Base-by-base conservation (phyloP, 805 yeast species). In the Ogataea paraovalis region DNA sequence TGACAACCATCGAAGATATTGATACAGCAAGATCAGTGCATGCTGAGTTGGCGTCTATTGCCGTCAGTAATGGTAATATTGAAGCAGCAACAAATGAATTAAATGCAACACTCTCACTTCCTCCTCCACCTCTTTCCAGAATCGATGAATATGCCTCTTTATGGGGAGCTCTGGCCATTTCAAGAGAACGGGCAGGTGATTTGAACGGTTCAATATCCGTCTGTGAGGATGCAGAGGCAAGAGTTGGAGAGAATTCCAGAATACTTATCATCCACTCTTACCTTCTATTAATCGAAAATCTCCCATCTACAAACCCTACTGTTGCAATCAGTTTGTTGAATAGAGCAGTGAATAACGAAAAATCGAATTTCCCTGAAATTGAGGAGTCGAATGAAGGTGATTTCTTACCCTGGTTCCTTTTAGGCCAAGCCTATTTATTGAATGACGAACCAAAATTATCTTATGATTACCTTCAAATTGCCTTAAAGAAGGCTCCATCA, bases 401-500 rank as follows among this genome's bases (percentile, higher is more conserved):
- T 51, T 80, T 79, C 50, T 64, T 82, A 47, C 83, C 85, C 0
- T 79, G 83, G 80, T 72, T 71, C 47, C 65, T 81, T 7, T 58
- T 80, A 34, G 82, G 85, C 3, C 69, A 70, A 46, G 83, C 83
- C 0, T 74, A 78, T 53, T 65, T 78, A 6, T 50, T 72, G 23
- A 54, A 72, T 16, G 74, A 73, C 44, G 66, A 72, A 40, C 80
- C 79, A 25, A 63, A 78, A 37, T 67, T 70, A 33, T 80, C 85
- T 2, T 80, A 80, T 58, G 80, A 78, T 48, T 70, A 77, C 13
- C 72, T 76, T 48, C 84, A 81, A 56, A 66, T 74, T 41, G 79
- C 85, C 1, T 64, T 80, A 46, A 67, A 76, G 51, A 72, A 78
- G 39, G 79, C 81, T 0, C 74, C 80, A 18, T 63, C 67, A 14